Evolutionary conservation across 2,329 filamentous ascomycete species (phyloP).

Genomic region (Cordyceps tenuipes): DNA sequence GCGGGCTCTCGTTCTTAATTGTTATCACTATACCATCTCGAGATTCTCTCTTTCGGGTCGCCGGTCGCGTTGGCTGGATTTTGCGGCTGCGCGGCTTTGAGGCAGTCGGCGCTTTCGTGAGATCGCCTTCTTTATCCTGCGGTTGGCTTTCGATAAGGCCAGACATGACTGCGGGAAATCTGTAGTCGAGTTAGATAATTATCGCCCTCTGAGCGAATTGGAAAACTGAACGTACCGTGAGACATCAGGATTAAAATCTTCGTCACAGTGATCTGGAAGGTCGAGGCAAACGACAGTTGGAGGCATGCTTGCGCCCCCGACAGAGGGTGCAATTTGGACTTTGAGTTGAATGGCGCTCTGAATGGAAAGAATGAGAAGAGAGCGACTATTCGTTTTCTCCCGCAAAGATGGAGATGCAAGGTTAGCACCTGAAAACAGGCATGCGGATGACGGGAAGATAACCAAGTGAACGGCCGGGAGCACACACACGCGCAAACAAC

Average conservation of each 20-base stretch:
- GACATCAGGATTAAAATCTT: neutral
- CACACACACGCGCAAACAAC: neutral
- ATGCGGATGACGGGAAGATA: too few relatives aligned
- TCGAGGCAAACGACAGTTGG: neutral
- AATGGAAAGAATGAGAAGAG: neutral
- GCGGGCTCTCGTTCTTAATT: neutral
- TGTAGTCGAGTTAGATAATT: neutral
- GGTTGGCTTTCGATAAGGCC: neutral
- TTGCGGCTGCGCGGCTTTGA: neutral
- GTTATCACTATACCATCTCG: neutral
- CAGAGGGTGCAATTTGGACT: neutral
- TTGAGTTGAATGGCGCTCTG: neutral
- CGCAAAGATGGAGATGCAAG: neutral
- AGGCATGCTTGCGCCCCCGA: neutral
- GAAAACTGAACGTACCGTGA: neutral
- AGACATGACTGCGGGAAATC: neutral
- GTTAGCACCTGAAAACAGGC: neutral
- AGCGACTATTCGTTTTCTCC: neutral
- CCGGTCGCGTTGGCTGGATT: neutral
- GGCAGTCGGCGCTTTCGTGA: neutral
- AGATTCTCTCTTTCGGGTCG: neutral
- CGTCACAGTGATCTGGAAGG: neutral
- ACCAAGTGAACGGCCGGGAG: too few relatives aligned
- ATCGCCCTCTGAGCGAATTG: neutral
- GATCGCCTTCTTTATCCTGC: neutral